Evolutionary conservation across 2,329 filamentous ascomycete species (phyloP).

Genomic region (Clarireedia monteithiana): DNA sequence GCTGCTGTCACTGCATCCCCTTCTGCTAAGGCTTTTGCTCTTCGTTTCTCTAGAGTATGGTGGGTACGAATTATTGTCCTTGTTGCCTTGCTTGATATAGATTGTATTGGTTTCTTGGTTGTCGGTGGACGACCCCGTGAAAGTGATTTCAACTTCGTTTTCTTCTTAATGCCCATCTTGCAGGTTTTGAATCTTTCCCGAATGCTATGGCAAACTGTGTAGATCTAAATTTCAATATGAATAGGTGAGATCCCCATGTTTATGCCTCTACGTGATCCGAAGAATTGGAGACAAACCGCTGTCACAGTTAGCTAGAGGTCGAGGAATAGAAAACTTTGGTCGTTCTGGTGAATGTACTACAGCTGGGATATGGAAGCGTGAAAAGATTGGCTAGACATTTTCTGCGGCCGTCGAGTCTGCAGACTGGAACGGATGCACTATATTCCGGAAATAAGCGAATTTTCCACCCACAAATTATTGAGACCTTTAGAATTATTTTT

Average conservation of each 20-base stretch:
- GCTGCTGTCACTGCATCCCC: conserved; percentile 44
- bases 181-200: neutral
- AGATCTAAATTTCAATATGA: neutral
- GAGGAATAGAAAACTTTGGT: too few species aligned
- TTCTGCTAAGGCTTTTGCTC: conserved; percentile 45
- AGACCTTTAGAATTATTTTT: neutral
- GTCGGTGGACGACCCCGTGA: conserved; percentile 47
- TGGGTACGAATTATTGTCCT: conserved; percentile 57
- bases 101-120: conserved; percentile 38
- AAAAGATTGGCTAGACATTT: neutral
- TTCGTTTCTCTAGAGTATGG: conserved; percentile 57
- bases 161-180: conserved; percentile 38
- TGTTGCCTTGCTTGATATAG: conserved; percentile 58
- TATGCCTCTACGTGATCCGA: too few species aligned
- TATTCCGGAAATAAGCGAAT: conserved; percentile 1
- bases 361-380: neutral
- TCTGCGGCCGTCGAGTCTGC: neutral
- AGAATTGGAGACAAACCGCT: too few species aligned
- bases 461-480: conserved; percentile 7
- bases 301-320: too few species aligned
- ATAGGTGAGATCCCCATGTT: neutral
- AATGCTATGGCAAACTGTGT: neutral
- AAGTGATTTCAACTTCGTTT: conserved; percentile 39
- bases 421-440: neutral
- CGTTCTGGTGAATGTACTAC: neutral